Evolutionary conservation across 1,284 basidiomycete species (phyloP).

Genomic region (Trichosporon asahii): DNA sequence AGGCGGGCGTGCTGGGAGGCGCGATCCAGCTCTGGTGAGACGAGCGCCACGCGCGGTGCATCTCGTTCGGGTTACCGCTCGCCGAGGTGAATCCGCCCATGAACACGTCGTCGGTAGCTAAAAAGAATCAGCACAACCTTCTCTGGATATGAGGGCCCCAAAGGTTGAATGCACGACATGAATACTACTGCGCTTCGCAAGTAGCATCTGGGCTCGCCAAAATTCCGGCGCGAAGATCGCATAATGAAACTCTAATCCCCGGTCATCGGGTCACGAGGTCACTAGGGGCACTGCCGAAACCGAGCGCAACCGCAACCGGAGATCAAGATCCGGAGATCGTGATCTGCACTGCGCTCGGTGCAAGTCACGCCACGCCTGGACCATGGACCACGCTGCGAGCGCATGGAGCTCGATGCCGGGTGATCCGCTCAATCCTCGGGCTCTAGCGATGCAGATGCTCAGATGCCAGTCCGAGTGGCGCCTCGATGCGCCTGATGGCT

Average conservation of each 20-base stretch:
- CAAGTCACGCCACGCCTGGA: background rate
- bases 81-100: slow-evolving; percentile 39
- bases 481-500: background rate
- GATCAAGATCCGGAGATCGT: background rate
- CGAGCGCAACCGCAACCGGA: background rate
- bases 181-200: background rate
- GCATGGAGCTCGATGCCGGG: background rate
- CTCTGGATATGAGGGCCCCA: background rate
- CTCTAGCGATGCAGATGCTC: background rate
- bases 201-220: background rate
- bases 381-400: background rate
- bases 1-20: background rate
- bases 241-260: slow-evolving; percentile 9
- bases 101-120: slow-evolving; percentile 47
- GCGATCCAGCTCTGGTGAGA: slow-evolving; percentile 16
- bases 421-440: background rate
- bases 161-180: background rate
- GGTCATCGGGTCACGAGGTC: background rate
- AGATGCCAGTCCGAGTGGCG: background rate
- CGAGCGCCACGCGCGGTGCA: slow-evolving; percentile 24
- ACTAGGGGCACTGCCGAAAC: background rate
- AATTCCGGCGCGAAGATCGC: background rate
- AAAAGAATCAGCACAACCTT: background rate
- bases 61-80: slow-evolving; percentile 44
- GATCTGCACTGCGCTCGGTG: background rate